Evolutionary conservation across 805 yeast species (phyloP), one percentile per base, ranked within the genome.

Genomic region (Yarrowia divulgata): DNA sequence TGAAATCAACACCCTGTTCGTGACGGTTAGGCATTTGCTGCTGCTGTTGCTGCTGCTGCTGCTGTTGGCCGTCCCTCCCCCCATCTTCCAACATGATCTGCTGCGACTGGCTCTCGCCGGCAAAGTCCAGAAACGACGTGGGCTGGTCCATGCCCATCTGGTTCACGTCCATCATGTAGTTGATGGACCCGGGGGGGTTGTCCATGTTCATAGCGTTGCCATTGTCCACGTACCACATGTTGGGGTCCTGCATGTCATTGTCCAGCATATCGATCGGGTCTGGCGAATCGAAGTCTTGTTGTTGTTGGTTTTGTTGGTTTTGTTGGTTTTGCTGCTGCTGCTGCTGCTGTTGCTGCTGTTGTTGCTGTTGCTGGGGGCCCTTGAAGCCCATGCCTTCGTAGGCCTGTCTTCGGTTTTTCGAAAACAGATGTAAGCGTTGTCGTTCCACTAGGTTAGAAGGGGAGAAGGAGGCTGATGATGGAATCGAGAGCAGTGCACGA

Each of bases 311-410:
- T 14, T 40, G 43, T 2, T n/a, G 43, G 34, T 45, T 52, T 9
- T 12, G 5, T 10, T 58, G 49, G 8, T 42, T 50, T 32, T 13
- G 12, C 12, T 29, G 48, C 43, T 58, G 64, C 13, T 57, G 63
- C 12, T 57, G 63, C 29, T 57, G 63, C 64, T 50, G 73, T 23
- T 29, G 70, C 29, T 69, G 73, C 39, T 34, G 73, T 37, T 69
- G 73, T n/a, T 43, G 70, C 23, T 66, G 71, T 18, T 69, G 70
- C 14, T 23, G 69, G 35, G 62, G 68, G 23, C 39, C 43, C 32
- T 70, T 49, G 42, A 34, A 70, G 43, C 55, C 70, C 48, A 60
- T 58, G 37, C 67, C 68, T 16, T 62, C 64, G 39, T 37, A 69
- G 46, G 62, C 54, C 40, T 69, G 46, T 52, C 70, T 58, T 45